Conservation (phyloP, 805 yeast species). For the Geotrichum ghanense region DNA sequence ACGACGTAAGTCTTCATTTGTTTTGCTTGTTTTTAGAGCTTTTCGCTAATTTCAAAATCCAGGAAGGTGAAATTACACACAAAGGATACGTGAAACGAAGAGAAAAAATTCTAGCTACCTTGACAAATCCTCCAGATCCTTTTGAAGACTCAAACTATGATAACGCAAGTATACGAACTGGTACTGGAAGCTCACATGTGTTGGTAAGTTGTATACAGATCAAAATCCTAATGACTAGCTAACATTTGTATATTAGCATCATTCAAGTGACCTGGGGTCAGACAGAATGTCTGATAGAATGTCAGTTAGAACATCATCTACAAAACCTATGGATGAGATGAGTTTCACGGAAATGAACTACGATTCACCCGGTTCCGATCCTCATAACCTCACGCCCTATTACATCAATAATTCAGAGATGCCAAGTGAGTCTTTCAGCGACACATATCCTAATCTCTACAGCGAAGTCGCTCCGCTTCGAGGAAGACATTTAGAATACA, state of each 20-base stretch:
- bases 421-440: neutral
- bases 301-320: neutral
- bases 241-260: too few relatives aligned
- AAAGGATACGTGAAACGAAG: slow-evolving; percentile 61
- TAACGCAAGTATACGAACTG: neutral
- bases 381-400: neutral
- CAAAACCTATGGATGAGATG: neutral
- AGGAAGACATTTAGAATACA: neutral
- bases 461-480: neutral
- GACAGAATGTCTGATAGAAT: neutral
- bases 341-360: neutral
- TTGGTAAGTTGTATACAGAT: neutral
- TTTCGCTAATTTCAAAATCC: too few relatives aligned
- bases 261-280: neutral
- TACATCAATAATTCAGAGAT: too few relatives aligned
- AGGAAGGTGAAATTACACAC: slow-evolving; percentile 59
- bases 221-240: too few relatives aligned
- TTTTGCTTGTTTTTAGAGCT: too few relatives aligned
- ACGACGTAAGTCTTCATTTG: slow-evolving; percentile 20
- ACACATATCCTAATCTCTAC: neutral
- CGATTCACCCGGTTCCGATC: neutral
- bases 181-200: neutral
- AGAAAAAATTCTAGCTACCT: slow-evolving; percentile 13
- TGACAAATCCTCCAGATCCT: neutral
- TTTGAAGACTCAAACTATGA: neutral